These are phyloP conservation scores for Nymphaea thermarum DNA, from an alignment of 164 flowering plant species.

Conservation along the genomic window DNA sequence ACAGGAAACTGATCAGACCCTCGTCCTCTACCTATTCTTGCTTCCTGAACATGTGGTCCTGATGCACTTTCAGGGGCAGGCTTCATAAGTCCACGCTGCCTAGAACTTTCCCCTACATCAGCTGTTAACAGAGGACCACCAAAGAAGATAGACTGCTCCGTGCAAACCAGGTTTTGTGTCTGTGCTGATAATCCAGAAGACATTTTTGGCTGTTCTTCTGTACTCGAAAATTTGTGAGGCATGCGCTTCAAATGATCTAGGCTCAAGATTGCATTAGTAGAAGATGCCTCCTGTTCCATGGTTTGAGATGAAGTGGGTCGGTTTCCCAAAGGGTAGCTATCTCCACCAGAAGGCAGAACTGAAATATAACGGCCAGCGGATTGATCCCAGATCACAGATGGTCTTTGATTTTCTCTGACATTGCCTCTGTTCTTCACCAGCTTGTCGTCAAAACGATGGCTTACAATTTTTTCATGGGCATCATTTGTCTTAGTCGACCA, in stretches of 20 bases:
- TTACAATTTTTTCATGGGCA: conserved; percentile 2
- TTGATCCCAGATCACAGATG: conserved; percentile 74
- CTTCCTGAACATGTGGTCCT: conserved; percentile 29
- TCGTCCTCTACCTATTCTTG: conserved; percentile 50
- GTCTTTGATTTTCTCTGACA: conserved; percentile 20
- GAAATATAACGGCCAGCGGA: conserved; percentile 82
- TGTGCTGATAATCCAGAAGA: not conserved
- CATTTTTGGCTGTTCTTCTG: not conserved
- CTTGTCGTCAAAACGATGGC: not conserved
- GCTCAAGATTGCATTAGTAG: not conserved
- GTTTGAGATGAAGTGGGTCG: conserved; percentile 19
- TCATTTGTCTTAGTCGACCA: conserved; percentile 32
- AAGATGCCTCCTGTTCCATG: conserved; percentile 22
- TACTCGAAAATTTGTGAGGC: not conserved
- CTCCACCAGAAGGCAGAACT: conserved; percentile 20
- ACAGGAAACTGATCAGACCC: conserved; percentile 69
- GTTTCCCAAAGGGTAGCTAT: conserved; percentile 1
- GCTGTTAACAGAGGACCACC: conserved; percentile 65
- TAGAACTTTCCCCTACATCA: conserved; percentile 16
- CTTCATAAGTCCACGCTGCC: conserved; percentile 12
- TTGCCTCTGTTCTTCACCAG: not conserved
- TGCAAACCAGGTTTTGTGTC: conserved; percentile 26
- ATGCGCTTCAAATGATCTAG: conserved; percentile 6
- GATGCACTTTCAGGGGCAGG: conserved; percentile 26
- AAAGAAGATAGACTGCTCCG: conserved; percentile 86